Evolutionary conservation across 768 basidiomycete species (phyloP).

Genomic region (Mycena galericulata): DNA sequence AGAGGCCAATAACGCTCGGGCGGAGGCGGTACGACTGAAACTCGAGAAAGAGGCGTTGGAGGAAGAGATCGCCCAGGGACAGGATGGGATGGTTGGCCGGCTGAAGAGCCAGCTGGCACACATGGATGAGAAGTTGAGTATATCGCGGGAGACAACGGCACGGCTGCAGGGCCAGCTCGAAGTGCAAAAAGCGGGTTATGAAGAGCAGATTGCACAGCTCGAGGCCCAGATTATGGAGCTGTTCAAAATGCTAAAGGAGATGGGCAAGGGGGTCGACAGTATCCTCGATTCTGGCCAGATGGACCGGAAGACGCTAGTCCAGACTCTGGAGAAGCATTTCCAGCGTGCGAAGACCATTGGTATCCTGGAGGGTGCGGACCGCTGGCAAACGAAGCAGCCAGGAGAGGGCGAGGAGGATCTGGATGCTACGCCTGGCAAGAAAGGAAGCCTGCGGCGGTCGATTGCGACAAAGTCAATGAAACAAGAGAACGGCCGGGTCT

Average conservation of each 20-base stretch:
- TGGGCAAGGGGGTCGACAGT: slow-evolving; percentile 80
- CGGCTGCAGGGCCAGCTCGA: slow-evolving; percentile 83
- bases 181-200: slow-evolving; percentile 81
- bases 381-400: slow-evolving; percentile 48
- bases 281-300: slow-evolving; percentile 74
- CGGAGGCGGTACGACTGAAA: slow-evolving; percentile 71
- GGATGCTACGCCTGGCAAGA: slow-evolving; percentile 70
- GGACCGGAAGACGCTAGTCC: slow-evolving; percentile 86
- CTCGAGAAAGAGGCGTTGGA: slow-evolving; percentile 88
- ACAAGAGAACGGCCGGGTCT: slow-evolving; percentile 66
- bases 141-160: slow-evolving; percentile 83
- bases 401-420: slow-evolving; percentile 60
- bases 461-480: slow-evolving; percentile 43
- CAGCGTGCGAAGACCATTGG: slow-evolving; percentile 87
- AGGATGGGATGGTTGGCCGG: slow-evolving; percentile 86
- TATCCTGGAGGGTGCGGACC: slow-evolving; percentile 77
- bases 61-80: slow-evolving; percentile 83
- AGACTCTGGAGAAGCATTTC: slow-evolving; percentile 83
- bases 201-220: slow-evolving; percentile 88
- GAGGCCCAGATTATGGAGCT: slow-evolving; percentile 94
- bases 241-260: slow-evolving; percentile 93
- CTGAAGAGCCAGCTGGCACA: slow-evolving; percentile 78
- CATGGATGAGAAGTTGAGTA: slow-evolving; percentile 80
- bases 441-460: slow-evolving; percentile 54
- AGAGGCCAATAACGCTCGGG: slow-evolving; percentile 78